Conservation (phyloP, 129 eudicot species). For the Silybum marianum region DNA sequence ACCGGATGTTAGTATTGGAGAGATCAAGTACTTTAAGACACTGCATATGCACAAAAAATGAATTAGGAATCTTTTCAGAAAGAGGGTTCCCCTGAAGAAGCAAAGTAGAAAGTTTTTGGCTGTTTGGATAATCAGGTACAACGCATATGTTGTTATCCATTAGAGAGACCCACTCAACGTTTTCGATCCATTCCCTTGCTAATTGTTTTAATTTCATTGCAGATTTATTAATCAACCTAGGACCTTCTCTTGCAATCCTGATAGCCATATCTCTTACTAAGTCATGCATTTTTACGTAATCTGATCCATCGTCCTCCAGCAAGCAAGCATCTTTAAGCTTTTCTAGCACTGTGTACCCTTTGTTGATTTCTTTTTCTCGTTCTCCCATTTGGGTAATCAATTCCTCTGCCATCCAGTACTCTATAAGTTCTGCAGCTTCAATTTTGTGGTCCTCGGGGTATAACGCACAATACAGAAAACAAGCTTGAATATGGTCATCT, state of each 20-base stretch:
- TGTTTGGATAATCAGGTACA: constrained; percentile 33
- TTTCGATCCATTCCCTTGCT: constrained; percentile 38
- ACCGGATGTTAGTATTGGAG: constrained; percentile 29
- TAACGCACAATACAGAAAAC: constrained; percentile 47
- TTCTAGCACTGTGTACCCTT: constrained; percentile 39
- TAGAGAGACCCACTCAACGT: constrained; percentile 32
- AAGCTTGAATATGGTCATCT: constrained; percentile 23
- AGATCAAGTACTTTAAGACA: constrained; percentile 45
- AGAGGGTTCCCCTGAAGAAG: constrained; percentile 42
- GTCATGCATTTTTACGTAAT: constrained; percentile 43
- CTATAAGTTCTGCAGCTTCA: constrained; percentile 40
- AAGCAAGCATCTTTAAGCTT: constrained; percentile 50
- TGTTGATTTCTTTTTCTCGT: constrained; percentile 37
- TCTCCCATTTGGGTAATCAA: constrained; percentile 36
- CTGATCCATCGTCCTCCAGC: constrained; percentile 31
- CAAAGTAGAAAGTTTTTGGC: constrained; percentile 42
- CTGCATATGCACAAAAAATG: constrained; percentile 41
- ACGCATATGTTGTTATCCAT: constrained; percentile 36
- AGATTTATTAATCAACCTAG: constrained; percentile 35
- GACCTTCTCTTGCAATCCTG: constrained; percentile 38
- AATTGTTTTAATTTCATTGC: constrained; percentile 24
- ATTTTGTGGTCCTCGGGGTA: constrained; percentile 44
- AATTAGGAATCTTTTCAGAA: constrained; percentile 13
- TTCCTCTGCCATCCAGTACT: constrained; percentile 53
- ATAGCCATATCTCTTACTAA: constrained; percentile 45